Evolutionary conservation across 2,329 filamentous ascomycete species (phyloP), one percentile per base, ranked within the genome.

Genomic region (Epichloe sylvatica): DNA sequence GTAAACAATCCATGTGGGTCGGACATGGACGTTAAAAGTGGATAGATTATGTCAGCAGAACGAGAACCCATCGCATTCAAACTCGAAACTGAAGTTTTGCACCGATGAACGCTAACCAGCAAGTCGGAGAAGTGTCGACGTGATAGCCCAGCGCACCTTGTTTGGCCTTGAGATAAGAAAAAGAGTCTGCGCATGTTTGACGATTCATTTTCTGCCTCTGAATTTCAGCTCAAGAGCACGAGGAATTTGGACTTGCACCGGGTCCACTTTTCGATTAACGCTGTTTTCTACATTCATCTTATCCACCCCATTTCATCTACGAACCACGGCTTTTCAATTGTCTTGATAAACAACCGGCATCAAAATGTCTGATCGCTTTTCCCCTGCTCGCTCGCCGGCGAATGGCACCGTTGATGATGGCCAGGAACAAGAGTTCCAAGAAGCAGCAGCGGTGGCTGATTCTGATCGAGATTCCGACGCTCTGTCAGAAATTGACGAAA

Each of bases 401-500:
- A 60, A 65, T 39, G 62, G 62, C 37, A 60, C 61, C 12, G 57
- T 68, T 36, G 64, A 68, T 36, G 69, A 73, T 52, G 69, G 70
- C 34, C 59, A 62, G 49, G 71, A 74, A 52, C 53, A 64, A 30
- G 67, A 70, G 50, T 63, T 58, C 42, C 65, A 67, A n/a, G 67
- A 71, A 35, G 70, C 71, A 45, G 54, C 61, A 3, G 68, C 61
- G 12, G 67, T 65, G 5, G 68, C 65, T 5, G 68, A 66, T 48
- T 75, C 72, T 2, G 78, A 81, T 54, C 70, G 70, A 47, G 76
- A 80, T 12, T 78, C 75, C 0, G 77, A 80, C 55, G 65, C 75
- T 38, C 73, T 84, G 1, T 84, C 80, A 21, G 81, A 85, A 60
- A 78, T 84, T 54, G 81, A 84, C 58, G 81, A 83, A 59, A 75